Evolutionary conservation across 1,284 basidiomycete genomes (phyloP), one percentile per base, ranked within the genome.

Genomic region (Ustilago esculenta): DNA sequence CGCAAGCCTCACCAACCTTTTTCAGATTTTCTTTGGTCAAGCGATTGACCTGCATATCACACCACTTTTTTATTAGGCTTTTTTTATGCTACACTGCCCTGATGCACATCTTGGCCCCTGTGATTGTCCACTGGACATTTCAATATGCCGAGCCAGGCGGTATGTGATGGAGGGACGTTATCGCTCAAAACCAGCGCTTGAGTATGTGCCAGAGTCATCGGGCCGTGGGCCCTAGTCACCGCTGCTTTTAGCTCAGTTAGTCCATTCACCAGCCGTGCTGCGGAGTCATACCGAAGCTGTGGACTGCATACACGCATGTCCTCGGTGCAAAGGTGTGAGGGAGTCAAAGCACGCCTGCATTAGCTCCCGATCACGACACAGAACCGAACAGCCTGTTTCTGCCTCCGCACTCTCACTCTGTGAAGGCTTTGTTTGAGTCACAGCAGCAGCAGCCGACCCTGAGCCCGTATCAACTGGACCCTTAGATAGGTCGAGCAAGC

Each of bases 401-500:
- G n/a, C n/a, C 39, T 45, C 25, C 43, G 32, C 43, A 7, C 12
- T 7, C 27, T 6, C 27, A 29, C 27, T 29, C 27, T 29, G 12
- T 29, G 7, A 29, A 29, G 27, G 7, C 27, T 29, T 29, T 29
- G 27, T 6, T 29, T 29, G 7, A 29, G 27, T 29, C 27, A 29
- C 27, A 12, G 27, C 27, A 29, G 12, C 27, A 29, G 27, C 27
- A 29, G 27, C 7, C 7, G 27, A 29, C 7, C 27, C 6, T 12
- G 12, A 29, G 27, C 29, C 17, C 42, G 18, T 34, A 45, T 34
- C 42, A 44, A 14, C 29, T 48, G 46, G 46, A 48, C 46, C 46
- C 46, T 48, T 35, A 25, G 36, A 33, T 34, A 21, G 34, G 36
- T 25, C 23, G 8, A 8, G 10, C 20, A 14, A 7, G 4, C 12